Evolutionary conservation across 805 yeast species (phyloP), one percentile per base, ranked within the genome.

Genomic region (Debaryomyces prosopidis): DNA sequence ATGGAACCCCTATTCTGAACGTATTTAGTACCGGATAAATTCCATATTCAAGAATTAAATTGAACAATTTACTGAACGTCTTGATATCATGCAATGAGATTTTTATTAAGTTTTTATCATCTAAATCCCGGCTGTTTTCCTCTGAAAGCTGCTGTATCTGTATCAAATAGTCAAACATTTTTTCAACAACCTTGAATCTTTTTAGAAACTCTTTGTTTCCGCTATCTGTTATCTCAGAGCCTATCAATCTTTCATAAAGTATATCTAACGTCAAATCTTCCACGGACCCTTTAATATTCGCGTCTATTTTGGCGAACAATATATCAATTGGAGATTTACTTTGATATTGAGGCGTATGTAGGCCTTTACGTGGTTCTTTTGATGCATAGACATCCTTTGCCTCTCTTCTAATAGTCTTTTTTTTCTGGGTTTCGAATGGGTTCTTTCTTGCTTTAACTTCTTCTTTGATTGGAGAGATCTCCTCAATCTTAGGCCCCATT

Each of bases 11-110:
- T 17, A 83, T 71, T 2, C 77, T 77, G 7, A 66, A 71, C 1
- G 60, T 47, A 0, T 83, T 79, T 0, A 89, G 49, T 41, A 80
- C 77, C 0, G 90, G 80, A 52, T 85, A 85, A 0, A 92, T 72
- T 0, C 96, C 91, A 51, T 83, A 85, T 1, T 85, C 63, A 0
- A 90, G 79, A 1, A 91, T 70, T 9, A 85, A 46, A 50, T 84
- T 85, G 15, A 86, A 62, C 36, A 92, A 58, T 17, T 74, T 77
- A 30, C 86, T 84, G 45, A 94, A 78, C 3, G 80, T 76, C 59
- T 83, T 86, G 76, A 92, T 82, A 60, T 94, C 98, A 55, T 89
- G 90, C 8, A 92, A 71, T 0, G 97, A 88, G 12, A 92, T 84
- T 7, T 85, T 71, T 9, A 87, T 71, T 40, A 79, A 51, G 39